These are phyloP conservation scores for Arabis alpina DNA, from an alignment of 345 rosid species.

Conservation along the genomic window DNA sequence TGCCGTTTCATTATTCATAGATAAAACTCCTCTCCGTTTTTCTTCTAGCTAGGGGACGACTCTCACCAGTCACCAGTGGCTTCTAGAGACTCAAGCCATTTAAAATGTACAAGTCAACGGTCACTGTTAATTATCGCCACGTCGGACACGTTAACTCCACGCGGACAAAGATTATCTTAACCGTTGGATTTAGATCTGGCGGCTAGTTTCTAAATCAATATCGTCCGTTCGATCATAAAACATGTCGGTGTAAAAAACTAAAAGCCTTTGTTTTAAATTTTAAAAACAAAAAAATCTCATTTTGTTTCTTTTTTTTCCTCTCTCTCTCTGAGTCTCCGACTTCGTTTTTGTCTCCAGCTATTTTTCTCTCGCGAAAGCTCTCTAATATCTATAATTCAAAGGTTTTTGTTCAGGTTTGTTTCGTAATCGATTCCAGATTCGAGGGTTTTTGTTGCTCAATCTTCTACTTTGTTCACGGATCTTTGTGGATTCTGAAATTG, in stretches of 20 bases:
- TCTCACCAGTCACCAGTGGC: conserved; percentile 18
- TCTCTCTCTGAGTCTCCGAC: conserved; percentile 20
- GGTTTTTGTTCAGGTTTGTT: conserved; percentile 12
- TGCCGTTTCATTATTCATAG: not conserved
- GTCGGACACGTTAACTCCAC: conserved; percentile 28
- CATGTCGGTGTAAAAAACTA: conserved; percentile 34
- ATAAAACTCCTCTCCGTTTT: conserved; percentile 1
- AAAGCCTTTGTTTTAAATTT: conserved; percentile 5
- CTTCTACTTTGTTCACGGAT: conserved; percentile 27
- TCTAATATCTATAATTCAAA: not conserved
- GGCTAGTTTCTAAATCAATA: conserved; percentile 27
- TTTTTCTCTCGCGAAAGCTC: conserved; percentile 35
- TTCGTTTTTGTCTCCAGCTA: conserved; percentile 24
- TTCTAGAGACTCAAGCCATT: conserved; percentile 19
- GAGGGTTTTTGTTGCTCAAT: conserved; percentile 6
- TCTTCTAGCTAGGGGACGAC: not conserved
- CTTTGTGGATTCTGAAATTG: conserved; percentile 29
- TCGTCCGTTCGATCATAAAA: conserved; percentile 34
- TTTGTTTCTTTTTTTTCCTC: not conserved
- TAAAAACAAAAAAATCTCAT: not conserved
- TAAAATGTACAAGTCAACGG: conserved; percentile 32
- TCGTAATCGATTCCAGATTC: conserved; percentile 15
- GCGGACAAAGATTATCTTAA: conserved; percentile 11
- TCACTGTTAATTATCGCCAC: conserved; percentile 28
- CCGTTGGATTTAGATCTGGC: conserved; percentile 45